These are phyloP conservation scores for Corinectria fuckeliana DNA, from an alignment of 2,329 filamentous ascomycete genomes.

Conservation along the genomic window DNA sequence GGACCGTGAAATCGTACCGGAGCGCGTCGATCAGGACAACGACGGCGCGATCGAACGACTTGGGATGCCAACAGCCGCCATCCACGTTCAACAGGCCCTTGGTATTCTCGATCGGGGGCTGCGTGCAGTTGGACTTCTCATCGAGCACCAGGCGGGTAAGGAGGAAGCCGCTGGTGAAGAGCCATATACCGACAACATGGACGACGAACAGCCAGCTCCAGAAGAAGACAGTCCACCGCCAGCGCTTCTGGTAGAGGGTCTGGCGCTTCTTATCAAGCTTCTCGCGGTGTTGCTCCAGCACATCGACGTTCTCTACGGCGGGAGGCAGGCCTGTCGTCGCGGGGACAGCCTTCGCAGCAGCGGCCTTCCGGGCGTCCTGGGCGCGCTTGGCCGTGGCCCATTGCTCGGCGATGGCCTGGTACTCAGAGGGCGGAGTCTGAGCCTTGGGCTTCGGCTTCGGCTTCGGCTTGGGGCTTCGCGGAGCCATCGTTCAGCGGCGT, in stretches of 20 bases:
- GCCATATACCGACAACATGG: conserved; percentile 81
- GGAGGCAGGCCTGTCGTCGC: conserved; percentile 39
- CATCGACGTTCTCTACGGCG: conserved; percentile 44
- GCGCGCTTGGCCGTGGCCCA: conserved; percentile 60
- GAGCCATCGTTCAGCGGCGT: conserved; percentile 36
- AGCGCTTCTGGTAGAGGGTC: conserved; percentile 57
- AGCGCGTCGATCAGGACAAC: conserved; percentile 91
- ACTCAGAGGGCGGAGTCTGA: conserved; percentile 47
- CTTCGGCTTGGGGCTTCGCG: conserved; percentile 36
- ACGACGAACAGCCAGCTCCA: conserved; percentile 75
- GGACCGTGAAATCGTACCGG: conserved; percentile 95
- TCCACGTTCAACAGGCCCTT: conserved; percentile 52
- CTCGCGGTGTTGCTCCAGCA: conserved; percentile 53
- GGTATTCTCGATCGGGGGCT: conserved; percentile 67
- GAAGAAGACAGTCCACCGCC: conserved; percentile 68
- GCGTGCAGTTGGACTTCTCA: conserved; percentile 73
- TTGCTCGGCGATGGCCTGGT: conserved; percentile 59
- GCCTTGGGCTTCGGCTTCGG: conserved; percentile 34
- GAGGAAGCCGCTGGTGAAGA: conserved; percentile 95
- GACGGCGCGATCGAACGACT: conserved; percentile 89
- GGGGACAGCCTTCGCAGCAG: conserved; percentile 39
- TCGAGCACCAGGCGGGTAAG: conserved; percentile 84
- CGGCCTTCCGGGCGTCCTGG: conserved; percentile 52
- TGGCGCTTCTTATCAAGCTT: conserved; percentile 57
- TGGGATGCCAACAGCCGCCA: conserved; percentile 93